Evolutionary conservation across 371 early-diverging fungal species (phyloP), one percentile per base, ranked within the genome.

Genomic region (Gilbertella persicaria): DNA sequence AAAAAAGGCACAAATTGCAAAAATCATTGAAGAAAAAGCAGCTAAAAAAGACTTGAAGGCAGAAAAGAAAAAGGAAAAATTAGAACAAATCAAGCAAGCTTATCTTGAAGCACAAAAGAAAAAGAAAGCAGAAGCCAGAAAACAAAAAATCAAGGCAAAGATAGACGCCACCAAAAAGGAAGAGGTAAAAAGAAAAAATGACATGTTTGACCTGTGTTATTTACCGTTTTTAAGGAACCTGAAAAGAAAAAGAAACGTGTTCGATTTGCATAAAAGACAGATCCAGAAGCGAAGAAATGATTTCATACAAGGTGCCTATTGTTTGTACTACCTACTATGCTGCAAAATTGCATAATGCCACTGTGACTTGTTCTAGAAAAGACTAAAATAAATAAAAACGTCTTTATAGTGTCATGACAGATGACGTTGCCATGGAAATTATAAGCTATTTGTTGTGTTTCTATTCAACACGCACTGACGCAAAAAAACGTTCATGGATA

Each of bases 21-120:
- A 63, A 17, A 44, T 63, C 2, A 50, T 63, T 28, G 63, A 57
- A 49, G 58, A 63, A 20, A 50, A 63, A 16, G 54, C 57, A 4
- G 50, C 50, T 9, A 58, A 63, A 16, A 57, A 50, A 29, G 54
- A 63, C 7, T 0, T 37, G 13, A 63, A 38, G 28, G 50, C n/a
- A 23, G 58, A 58, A 14, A 41, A 48, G 17, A 63, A 63, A 39
- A 53, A 50, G 13, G 50, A 43, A 10, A 49, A 63, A 45, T 9
- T 63, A 57, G 63, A 63, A 50, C 7, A 47, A 50, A 37, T 58
- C 5, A 63, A 63, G 41, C 39, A 53, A 42, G 50, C 38, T 5
- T 49, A 53, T 23, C 30, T 63, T 6, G 50, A 58, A n/a, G 49
- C 53, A 4, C 53, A 63, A 30, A 58, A 49, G 29, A 57, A 63